Evolutionary conservation across 441 rosid genomes (phyloP).

Genomic region (Populus hybrid): DNA sequence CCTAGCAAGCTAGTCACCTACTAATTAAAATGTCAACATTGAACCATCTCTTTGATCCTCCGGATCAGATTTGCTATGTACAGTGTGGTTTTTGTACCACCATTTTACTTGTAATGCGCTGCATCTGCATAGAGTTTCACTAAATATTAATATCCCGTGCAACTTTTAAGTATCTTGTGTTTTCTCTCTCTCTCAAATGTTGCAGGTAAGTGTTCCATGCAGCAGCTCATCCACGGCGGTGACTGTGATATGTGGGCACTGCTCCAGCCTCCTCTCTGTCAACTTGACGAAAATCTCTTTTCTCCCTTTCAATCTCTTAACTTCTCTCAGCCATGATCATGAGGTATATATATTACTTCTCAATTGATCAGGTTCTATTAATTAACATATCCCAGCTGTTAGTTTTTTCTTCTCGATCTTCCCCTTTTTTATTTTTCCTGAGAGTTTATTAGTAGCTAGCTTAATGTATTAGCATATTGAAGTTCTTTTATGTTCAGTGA

Average conservation of each 20-base stretch:
- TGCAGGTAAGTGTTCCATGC: conserved; percentile 88
- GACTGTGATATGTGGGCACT: conserved; percentile 94
- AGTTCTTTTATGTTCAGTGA: neutral
- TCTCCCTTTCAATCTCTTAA: conserved; percentile 73
- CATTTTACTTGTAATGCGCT: conserved; percentile 62
- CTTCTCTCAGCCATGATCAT: conserved; percentile 54
- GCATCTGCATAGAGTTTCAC: neutral
- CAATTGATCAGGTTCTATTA: neutral
- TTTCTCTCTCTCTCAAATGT: neutral
- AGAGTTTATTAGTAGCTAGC: neutral
- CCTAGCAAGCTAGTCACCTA: neutral
- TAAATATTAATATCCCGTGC: neutral
- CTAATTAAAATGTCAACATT: conserved; percentile 44
- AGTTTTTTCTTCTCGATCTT: neutral
- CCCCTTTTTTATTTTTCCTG: neutral
- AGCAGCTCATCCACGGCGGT: conserved; percentile 82
- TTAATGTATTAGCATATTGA: neutral
- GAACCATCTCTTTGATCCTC: conserved; percentile 66
- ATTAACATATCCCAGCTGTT: neutral
- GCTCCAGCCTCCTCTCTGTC: conserved; percentile 88
- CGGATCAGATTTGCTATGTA: conserved; percentile 91
- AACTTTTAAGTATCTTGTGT: neutral
- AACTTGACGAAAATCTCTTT: conserved; percentile 88
- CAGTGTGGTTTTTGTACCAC: conserved; percentile 94
- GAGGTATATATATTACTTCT: conserved; percentile 25